Evolutionary conservation across 371 early-diverging fungal species (phyloP).

Genomic region (Zychaea mexicana): DNA sequence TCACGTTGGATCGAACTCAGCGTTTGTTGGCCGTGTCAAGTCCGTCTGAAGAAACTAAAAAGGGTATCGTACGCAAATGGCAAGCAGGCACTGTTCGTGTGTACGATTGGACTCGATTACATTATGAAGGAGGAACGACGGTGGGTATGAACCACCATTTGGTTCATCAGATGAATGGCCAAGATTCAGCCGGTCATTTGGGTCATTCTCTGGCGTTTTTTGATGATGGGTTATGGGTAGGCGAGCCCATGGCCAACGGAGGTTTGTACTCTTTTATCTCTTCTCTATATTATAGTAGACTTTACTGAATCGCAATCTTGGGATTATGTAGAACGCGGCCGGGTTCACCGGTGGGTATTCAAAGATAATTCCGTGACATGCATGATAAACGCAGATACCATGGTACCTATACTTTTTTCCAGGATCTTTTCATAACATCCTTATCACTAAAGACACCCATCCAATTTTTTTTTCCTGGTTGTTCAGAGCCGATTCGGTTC

Average conservation of each 20-base stretch:
- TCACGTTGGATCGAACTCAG: neutral
- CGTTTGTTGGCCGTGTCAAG: slow-evolving; percentile 30
- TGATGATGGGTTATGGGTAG: slow-evolving; percentile 39
- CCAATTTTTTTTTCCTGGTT: neutral
- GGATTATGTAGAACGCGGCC: slow-evolving; percentile 46
- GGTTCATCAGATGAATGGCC: slow-evolving; percentile 24
- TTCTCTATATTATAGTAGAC: neutral
- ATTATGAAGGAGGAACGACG: neutral
- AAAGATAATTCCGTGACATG: slow-evolving; percentile 16
- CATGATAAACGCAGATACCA: slow-evolving; percentile 18
- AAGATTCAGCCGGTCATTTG: slow-evolving; percentile 44
- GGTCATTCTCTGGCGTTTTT: slow-evolving; percentile 36
- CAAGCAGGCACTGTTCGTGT: slow-evolving; percentile 47
- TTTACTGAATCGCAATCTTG: too few species aligned
- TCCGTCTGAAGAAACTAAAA: slow-evolving; percentile 29
- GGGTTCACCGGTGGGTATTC: slow-evolving; percentile 33
- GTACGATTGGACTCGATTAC: slow-evolving; percentile 22
- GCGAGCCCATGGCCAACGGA: slow-evolving; percentile 49
- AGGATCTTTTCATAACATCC: too few species aligned
- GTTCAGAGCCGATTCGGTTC: slow-evolving; percentile 34
- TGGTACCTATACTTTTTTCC: slow-evolving; percentile 14
- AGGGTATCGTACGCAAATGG: slow-evolving; percentile 29
- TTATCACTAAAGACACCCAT: neutral
- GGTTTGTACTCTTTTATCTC: slow-evolving; percentile 30
- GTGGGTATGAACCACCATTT: slow-evolving; percentile 19